A percentile compares a stretch with the other conserved stretches of the same genome.
These are phyloP conservation scores for Tulasnella sp. DNA, from an alignment of 768 basidiomycete species.

Conservation along the genomic window DNA sequence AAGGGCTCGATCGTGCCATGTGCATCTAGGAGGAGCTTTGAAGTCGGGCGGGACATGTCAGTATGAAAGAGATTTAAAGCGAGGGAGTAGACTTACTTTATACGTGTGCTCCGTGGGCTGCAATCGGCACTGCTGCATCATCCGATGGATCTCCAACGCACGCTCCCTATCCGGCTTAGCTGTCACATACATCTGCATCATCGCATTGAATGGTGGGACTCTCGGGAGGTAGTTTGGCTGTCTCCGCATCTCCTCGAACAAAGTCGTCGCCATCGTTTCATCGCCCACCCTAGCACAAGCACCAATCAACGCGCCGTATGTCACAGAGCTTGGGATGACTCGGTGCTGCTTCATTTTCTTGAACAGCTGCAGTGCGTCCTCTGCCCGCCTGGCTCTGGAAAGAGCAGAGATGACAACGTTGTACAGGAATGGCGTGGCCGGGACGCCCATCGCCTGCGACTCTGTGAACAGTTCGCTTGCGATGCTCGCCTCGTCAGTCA, in stretches of 20 bases:
- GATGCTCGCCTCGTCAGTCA: constrained; percentile 88
- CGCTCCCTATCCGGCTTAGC: constrained; percentile 79
- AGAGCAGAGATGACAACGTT: constrained; percentile 97
- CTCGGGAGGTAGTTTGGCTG: constrained; percentile 71
- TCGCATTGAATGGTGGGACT: constrained; percentile 93
- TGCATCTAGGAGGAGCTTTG: constrained; percentile 74
- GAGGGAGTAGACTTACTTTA: constrained; percentile 45
- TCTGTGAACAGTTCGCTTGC: constrained; percentile 80
- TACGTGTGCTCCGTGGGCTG: constrained; percentile 84
- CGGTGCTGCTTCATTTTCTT: constrained; percentile 64
- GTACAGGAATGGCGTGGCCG: constrained; percentile 79
- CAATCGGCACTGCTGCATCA: constrained; percentile 50
- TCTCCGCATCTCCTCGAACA: constrained; percentile 77
- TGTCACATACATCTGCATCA: constrained; percentile 93
- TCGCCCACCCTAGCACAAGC: constrained; percentile 94
- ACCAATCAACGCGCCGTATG: constrained; percentile 88
- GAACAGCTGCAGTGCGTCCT: constrained; percentile 80
- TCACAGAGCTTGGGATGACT: constrained; percentile 68
- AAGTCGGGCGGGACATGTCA: background rate
- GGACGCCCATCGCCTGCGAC: constrained; percentile 53
- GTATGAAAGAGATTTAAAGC: background rate
- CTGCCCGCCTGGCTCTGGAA: constrained; percentile 87
- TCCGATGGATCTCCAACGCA: constrained; percentile 64
- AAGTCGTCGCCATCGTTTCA: constrained; percentile 59
- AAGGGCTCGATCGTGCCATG: constrained; percentile 81